A percentile compares a stretch with the other conserved stretches of the same genome.
These are phyloP conservation scores for Cyberlindnera meyerae DNA, from an alignment of 805 yeast genomes.

Conservation along the genomic window DNA sequence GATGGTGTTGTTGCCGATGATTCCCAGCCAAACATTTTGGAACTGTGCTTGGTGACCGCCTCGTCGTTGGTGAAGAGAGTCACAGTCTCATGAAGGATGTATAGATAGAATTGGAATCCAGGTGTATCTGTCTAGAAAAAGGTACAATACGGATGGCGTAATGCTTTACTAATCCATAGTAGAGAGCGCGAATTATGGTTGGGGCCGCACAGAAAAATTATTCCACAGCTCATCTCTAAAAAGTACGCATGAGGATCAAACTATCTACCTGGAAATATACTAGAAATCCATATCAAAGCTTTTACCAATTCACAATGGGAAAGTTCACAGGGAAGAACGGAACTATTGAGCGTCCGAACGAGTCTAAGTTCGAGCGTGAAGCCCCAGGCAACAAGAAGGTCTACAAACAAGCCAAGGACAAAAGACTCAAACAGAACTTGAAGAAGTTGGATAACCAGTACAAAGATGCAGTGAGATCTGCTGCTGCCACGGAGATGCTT, in stretches of 20 bases:
- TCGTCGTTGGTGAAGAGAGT: conserved; percentile 6
- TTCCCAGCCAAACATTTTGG: conserved; percentile 6
- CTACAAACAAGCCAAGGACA: conserved; percentile 44
- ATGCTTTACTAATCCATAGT: too few species aligned
- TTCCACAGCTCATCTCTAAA: too few species aligned
- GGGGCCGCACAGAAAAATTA: too few species aligned
- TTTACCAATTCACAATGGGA: conserved; percentile 20
- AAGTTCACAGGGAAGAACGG: conserved; percentile 25
- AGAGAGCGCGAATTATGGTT: too few species aligned
- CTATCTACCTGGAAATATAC: too few species aligned
- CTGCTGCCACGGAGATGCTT: conserved; percentile 81
- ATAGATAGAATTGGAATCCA: background rate
- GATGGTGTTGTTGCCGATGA: conserved; percentile 16
- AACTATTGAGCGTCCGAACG: conserved; percentile 26
- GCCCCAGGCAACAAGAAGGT: conserved; percentile 6
- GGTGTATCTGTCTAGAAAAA: too few species aligned
- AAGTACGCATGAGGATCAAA: too few species aligned
- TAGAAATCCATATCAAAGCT: too few species aligned
- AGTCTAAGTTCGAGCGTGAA: conserved; percentile 30
- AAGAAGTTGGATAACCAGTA: conserved; percentile 66
- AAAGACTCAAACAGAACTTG: conserved; percentile 58
- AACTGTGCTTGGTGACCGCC: conserved; percentile 7
- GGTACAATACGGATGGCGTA: too few species aligned
- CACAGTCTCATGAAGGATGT: conserved; percentile 2
- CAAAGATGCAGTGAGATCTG: conserved; percentile 73